Conservation (phyloP, 73 alveolate genomes). For the Tetrahymena elliotti region DNA sequence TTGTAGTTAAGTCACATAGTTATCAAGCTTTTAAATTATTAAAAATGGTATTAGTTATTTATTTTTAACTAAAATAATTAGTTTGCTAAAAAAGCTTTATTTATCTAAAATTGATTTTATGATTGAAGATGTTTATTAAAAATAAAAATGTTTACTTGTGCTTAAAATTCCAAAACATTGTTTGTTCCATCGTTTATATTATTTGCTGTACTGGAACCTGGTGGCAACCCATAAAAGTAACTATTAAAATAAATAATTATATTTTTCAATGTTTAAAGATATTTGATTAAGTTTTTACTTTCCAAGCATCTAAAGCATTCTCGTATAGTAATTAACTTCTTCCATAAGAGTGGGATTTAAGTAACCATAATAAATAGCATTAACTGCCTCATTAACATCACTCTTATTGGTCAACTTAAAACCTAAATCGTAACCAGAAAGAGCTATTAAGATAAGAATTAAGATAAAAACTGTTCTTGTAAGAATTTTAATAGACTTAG, state of each 20-base stretch:
- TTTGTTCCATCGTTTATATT: neutral
- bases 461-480: conserved; percentile 39
- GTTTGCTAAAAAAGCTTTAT: no score
- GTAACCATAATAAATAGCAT: conserved; percentile 21
- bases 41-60: no score
- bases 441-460: conserved; percentile 7
- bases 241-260: neutral
- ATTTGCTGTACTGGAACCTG: neutral
- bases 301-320: conserved; percentile 29
- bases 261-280: neutral
- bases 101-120: no score
- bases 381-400: conserved; percentile 29
- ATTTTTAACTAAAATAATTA: no score
- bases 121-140: no score
- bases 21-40: neutral
- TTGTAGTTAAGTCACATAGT: neutral
- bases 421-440: conserved; percentile 27
- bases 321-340: conserved; percentile 37
- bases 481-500: conserved; percentile 26
- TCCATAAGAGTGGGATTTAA: conserved; percentile 33
- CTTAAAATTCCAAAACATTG: neutral
- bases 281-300: neutral
- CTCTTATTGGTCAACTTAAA: conserved; percentile 9
- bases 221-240: neutral
- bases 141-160: neutral